phyloP scores from a whole-genome alignment of 805 yeast species.

The Yueomyces sinensis region DNA sequence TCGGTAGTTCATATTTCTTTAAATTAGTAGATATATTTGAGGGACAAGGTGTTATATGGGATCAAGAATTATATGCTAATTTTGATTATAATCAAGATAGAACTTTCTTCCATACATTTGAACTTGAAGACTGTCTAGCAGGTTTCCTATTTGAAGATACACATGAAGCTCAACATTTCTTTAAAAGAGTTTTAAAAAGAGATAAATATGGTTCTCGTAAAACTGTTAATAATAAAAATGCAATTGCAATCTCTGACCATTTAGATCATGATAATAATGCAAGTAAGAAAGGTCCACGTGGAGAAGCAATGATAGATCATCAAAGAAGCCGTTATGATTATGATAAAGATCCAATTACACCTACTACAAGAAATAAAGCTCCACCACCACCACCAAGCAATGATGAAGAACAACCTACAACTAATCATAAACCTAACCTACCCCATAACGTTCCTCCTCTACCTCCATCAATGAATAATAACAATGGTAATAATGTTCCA shows the following conservation, averaged over 20 bases:
- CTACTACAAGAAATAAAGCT: constrained; percentile 24
- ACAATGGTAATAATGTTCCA: constrained; percentile 1
- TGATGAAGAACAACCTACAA: constrained; percentile 6
- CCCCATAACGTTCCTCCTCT: constrained; percentile 15
- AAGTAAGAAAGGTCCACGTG: constrained; percentile 60
- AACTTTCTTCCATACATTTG: constrained; percentile 89
- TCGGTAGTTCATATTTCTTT: constrained; percentile 86
- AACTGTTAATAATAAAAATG: constrained; percentile 76
- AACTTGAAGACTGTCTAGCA: constrained; percentile 75
- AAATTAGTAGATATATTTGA: constrained; percentile 80
- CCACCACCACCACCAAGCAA: constrained; percentile 31
- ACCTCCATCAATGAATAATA: constrained; percentile 4
- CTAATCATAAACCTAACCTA: constrained; percentile 5
- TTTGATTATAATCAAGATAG: constrained; percentile 90
- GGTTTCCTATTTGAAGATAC: constrained; percentile 86
- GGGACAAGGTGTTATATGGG: constrained; percentile 86
- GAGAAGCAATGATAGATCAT: constrained; percentile 18
- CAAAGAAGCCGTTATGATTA: constrained; percentile 22
- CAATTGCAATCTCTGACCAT: constrained; percentile 64
- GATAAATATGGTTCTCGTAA: constrained; percentile 79
- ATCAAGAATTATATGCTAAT: constrained; percentile 82
- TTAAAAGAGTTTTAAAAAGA: constrained; percentile 59
- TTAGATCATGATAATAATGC: constrained; percentile 38
- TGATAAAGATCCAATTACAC: constrained; percentile 18
- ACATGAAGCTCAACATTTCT: constrained; percentile 75